Evolutionary conservation across 139 green algal genomes (phyloP).

Genomic region (Picochlorum sp.): DNA sequence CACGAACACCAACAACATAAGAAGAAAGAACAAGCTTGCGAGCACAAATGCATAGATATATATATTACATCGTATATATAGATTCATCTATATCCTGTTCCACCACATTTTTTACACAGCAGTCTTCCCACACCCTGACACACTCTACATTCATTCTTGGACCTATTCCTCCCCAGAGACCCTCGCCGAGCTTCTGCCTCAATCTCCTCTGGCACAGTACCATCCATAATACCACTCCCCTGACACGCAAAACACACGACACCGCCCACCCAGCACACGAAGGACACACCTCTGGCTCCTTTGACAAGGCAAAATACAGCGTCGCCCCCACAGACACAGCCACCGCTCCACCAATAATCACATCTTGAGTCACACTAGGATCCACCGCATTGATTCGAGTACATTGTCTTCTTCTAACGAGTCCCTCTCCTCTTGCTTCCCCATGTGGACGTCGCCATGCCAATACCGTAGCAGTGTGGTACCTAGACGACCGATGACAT

Average conservation of each 20-base stretch:
- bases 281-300: conserved; percentile 34
- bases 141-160: conserved; percentile 12
- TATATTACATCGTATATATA: background rate
- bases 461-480: too few species aligned
- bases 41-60: background rate
- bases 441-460: too few species aligned
- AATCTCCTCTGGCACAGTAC: conserved; percentile 2
- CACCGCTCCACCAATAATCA: conserved; percentile 43
- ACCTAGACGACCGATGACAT: too few species aligned
- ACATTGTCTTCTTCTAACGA: too few species aligned
- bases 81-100: conserved; percentile 10
- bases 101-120: conserved; percentile 13
- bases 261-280: conserved; percentile 29
- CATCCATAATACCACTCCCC: conserved; percentile 21
- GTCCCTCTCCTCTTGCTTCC: too few species aligned
- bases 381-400: too few species aligned
- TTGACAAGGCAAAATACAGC: conserved; percentile 29
- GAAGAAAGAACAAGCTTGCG: too few species aligned
- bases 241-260: conserved; percentile 38
- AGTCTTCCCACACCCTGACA: conserved; percentile 16
- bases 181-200: background rate
- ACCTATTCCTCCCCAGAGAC: background rate
- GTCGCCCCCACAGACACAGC: conserved; percentile 27
- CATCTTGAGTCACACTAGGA: conserved; percentile 24
- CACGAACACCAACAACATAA: too few species aligned